These are phyloP conservation scores for Diaporthe velutina DNA, from an alignment of 2,329 filamentous ascomycete species.

Conservation along the genomic window DNA sequence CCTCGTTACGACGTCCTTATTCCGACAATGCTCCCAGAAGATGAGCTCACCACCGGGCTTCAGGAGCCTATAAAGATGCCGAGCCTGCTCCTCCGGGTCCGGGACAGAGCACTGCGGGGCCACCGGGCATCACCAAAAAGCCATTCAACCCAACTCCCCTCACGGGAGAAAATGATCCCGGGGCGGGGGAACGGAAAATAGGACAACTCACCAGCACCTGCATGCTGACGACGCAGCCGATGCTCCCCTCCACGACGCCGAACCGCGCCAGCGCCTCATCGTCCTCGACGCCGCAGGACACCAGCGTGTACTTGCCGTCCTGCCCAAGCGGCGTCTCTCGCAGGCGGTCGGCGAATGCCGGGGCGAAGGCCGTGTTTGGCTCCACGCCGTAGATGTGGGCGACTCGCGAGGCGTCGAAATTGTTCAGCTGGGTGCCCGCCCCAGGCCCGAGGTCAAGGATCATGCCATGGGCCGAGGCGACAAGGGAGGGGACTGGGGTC, in stretches of 20 bases:
- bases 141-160: neutral
- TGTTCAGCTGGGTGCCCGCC: constrained; percentile 57
- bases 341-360: constrained; percentile 48
- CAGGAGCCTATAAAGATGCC: constrained; percentile 54
- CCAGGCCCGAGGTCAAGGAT: constrained; percentile 60
- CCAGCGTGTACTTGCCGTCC: constrained; percentile 52
- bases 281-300: constrained; percentile 55
- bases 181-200: no score
- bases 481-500: constrained; percentile 34
- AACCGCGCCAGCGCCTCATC: constrained; percentile 50
- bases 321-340: constrained; percentile 45
- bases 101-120: constrained; percentile 50
- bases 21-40: constrained; percentile 59
- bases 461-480: constrained; percentile 45
- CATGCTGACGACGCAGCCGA: constrained; percentile 57
- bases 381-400: constrained; percentile 55
- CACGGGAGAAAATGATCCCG: neutral
- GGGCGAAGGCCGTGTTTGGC: constrained; percentile 52
- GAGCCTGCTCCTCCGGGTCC: constrained; percentile 46
- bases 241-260: constrained; percentile 51
- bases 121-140: neutral
- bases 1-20: constrained; percentile 46
- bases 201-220: constrained; percentile 51
- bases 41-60: constrained; percentile 60
- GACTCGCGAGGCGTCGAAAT: constrained; percentile 50